phyloP scores from a whole-genome alignment of 805 yeast species.

The Cyberlindnera maclurae region DNA sequence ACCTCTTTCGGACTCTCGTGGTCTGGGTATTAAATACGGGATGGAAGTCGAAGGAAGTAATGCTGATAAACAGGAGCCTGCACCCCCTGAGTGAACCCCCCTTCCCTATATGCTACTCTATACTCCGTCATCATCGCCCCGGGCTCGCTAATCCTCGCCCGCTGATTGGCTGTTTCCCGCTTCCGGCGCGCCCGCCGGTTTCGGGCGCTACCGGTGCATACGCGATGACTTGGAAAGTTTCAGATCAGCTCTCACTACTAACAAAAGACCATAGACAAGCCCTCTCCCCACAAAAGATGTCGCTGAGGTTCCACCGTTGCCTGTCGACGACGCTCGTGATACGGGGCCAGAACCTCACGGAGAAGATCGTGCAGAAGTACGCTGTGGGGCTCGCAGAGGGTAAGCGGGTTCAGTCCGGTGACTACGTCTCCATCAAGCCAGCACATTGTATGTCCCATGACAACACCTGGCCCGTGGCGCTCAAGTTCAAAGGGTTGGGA shows the following conservation, averaged over 20 bases:
- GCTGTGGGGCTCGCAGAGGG: slow-evolving; percentile 79
- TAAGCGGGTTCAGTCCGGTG: slow-evolving; percentile 80
- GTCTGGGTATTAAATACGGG: too few relatives aligned
- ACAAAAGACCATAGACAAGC: too few relatives aligned
- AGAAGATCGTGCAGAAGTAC: slow-evolving; percentile 88
- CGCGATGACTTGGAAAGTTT: too few relatives aligned
- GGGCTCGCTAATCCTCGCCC: slow-evolving; percentile 2
- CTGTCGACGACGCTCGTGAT: slow-evolving; percentile 16
- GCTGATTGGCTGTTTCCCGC: slow-evolving; percentile 2
- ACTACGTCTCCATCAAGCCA: slow-evolving; percentile 90
- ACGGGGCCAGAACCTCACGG: slow-evolving; percentile 74
- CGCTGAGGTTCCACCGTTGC: slow-evolving; percentile 6
- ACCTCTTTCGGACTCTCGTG: too few relatives aligned
- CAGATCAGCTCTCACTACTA: too few relatives aligned
- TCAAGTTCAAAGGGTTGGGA: slow-evolving; percentile 92
- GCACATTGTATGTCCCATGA: slow-evolving; percentile 99
- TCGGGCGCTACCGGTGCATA: too few relatives aligned
- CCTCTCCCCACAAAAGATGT: too few relatives aligned
- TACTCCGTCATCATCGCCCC: too few relatives aligned
- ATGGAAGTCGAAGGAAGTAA: too few relatives aligned
- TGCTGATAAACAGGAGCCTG: too few relatives aligned
- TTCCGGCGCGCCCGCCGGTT: not conserved
- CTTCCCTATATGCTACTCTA: too few relatives aligned
- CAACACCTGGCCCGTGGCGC: slow-evolving; percentile 98
- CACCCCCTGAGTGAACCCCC: too few relatives aligned